Conservation (phyloP, 768 basidiomycete species). For the Phallus indusiatus region DNA sequence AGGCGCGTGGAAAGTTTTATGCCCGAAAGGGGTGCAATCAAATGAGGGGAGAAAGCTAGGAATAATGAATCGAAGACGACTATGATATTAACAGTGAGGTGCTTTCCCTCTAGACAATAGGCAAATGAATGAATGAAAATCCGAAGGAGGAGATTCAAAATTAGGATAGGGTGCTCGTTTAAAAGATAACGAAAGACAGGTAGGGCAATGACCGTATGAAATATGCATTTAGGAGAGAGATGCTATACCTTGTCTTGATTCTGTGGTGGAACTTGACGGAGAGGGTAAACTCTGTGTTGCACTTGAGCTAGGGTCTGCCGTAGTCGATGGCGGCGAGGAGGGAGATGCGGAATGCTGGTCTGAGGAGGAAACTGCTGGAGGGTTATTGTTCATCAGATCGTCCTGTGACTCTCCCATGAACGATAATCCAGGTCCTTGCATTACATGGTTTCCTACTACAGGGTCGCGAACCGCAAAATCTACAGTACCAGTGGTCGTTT, state of each 20-base stretch:
- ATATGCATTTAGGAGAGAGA: neutral
- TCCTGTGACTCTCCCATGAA: neutral
- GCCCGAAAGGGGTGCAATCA: neutral
- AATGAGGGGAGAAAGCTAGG: neutral
- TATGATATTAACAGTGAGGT: no score
- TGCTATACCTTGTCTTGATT: conserved; percentile 8
- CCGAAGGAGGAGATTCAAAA: no score
- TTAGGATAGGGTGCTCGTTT: no score
- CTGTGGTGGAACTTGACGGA: neutral
- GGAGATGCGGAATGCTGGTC: neutral
- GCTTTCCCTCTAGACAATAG: no score
- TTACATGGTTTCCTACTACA: neutral
- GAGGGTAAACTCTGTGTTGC: conserved; percentile 14
- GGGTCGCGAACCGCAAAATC: neutral
- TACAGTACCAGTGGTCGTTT: neutral
- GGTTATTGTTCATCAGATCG: neutral
- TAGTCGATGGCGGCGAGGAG: conserved; percentile 10
- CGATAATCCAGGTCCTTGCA: neutral
- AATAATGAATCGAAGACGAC: no score
- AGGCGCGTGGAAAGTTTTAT: no score
- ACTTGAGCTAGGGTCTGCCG: conserved; percentile 19
- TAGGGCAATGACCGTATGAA: no score
- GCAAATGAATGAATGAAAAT: no score
- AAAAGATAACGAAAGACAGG: no score
- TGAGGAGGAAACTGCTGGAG: neutral